These are phyloP conservation scores for Ilyonectria destructans DNA, from an alignment of 2,329 filamentous ascomycete species.

Conservation along the genomic window DNA sequence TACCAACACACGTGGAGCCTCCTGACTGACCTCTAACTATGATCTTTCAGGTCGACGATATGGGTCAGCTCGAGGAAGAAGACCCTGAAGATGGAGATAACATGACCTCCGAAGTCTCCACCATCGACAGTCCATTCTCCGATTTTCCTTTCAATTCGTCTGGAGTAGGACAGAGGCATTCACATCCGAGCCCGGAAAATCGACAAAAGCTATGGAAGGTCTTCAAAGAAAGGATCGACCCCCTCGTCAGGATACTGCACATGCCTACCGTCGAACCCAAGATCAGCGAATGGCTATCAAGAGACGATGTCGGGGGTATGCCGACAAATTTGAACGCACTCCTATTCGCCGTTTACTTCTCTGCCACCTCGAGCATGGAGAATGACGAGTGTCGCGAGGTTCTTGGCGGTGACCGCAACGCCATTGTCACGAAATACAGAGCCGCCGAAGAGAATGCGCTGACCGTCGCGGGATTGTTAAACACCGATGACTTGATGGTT, in stretches of 20 bases:
- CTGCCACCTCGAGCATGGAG: neutral
- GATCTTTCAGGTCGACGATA: too few species aligned
- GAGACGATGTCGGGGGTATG: neutral
- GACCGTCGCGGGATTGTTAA: neutral
- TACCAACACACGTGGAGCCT: too few species aligned
- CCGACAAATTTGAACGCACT: neutral
- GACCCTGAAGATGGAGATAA: too few species aligned
- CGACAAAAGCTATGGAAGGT: neutral
- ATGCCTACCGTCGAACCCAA: slow-evolving; percentile 2
- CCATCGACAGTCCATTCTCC: too few species aligned
- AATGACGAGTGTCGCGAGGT: neutral
- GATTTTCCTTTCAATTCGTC: too few species aligned
- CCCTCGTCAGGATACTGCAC: neutral
- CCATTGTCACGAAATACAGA: neutral
- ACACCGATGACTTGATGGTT: slow-evolving; percentile 6
- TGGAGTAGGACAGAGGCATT: too few species aligned
- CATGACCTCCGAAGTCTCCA: too few species aligned
- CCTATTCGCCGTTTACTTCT: slow-evolving; percentile 6
- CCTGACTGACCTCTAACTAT: too few species aligned
- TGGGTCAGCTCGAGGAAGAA: too few species aligned
- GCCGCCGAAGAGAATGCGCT: neutral
- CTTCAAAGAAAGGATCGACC: slow-evolving; percentile 7
- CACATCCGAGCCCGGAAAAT: too few species aligned
- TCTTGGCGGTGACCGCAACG: neutral
- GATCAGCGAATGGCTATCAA: neutral